Base-by-base conservation (phyloP, 495 filamentous ascomycete genomes). In the Penicillium cosmopolitanum region DNA sequence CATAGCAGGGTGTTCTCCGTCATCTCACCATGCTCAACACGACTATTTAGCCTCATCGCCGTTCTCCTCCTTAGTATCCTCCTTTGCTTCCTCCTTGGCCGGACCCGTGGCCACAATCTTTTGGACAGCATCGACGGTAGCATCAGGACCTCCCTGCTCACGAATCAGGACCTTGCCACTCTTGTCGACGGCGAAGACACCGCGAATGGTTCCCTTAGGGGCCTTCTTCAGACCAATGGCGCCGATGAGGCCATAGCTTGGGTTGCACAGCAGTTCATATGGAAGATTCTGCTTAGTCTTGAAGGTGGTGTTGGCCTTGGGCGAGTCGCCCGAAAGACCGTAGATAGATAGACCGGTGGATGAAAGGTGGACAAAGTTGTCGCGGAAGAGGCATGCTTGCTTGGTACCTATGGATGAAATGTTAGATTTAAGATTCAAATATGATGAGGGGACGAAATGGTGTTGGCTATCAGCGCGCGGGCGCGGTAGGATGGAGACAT, bases 361-460 rank as follows among this genome's bases (percentile, higher is more conserved):
- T n/a, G 85, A 91, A 47, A 98, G 81, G 53, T 84, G 71, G n/a
- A 77, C 74, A 75, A 94, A 88, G 12, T 82, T 76, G 80, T 98
- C 95, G 62, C 94, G 85, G 79, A 98, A 98, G 58, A 93, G 78
- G 74, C 95, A 97, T 51, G 82, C 95, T 86, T 98, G 95, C 31
- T 82, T 91, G 42, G 92, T 98, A 80, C 93, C 93, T 96, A 50
- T 7, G 50, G 0, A 44, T 19, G 23, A 25, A 18, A 42, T 23
- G 51, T 38, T 16, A 36, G 38, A 31, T 31, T 31, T 9, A 31
- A 31, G 28, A 31, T 31, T 31, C 28, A 8, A 31, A 31, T 6
- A 31, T 31, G 28, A 31, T 31, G 28, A 31, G 2, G 1, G 12
- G 36, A 38, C 15, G 12, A 38, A 38, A 38, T 4, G 8, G 28